Evolutionary conservation across 495 filamentous ascomycete genomes (phyloP), one percentile per base, ranked within the genome.

Genomic region (Symbiotaphrina buchneri): DNA sequence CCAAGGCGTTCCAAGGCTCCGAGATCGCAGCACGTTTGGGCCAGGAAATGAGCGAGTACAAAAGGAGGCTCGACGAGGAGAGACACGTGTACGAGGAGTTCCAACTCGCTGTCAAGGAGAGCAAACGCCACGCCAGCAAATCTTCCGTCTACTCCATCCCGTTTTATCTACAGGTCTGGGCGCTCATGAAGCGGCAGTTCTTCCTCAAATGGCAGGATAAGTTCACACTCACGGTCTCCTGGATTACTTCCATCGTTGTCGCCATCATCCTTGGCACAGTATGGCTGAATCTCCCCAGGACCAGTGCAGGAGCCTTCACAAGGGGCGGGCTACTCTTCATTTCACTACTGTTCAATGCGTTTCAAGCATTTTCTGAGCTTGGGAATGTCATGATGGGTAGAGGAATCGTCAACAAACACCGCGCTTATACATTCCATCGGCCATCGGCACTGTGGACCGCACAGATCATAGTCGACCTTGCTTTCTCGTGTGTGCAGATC

Each of bases 321-420:
- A 65, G 79, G 13, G 80, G 75, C n/a, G 74, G 74, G 26, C 53
- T 93, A 3, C 54, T 94, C 6, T 94, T 92, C 61, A 90, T 92
- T 45, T 71, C 79, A 19, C 70, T 84, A 43, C 58, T 94, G 21
- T 62, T 90, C 49, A 90, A 85, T 47, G 81, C 81, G 17, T 91
- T 93, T 39, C 55, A n/a, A n/a, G n/a, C n/a, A n/a, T n/a, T n/a
- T n/a, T n/a, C n/a, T n/a, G n/a, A n/a, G n/a, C n/a, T n/a, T n/a
- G n/a, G n/a, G n/a, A n/a, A n/a, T n/a, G n/a, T n/a, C n/a, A n/a
- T n/a, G n/a, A n/a, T n/a, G n/a, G n/a, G n/a, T n/a, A n/a, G n/a
- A n/a, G n/a, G 93, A 7, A 80, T 94, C 69, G 68, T 90, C 41
- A 94, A 94, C 43, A n/a, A n/a, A n/a, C n/a, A n/a, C n/a, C n/a